Evolutionary conservation across 2,329 filamentous ascomycete genomes (phyloP).

Genomic region (Aspergillus felis): DNA sequence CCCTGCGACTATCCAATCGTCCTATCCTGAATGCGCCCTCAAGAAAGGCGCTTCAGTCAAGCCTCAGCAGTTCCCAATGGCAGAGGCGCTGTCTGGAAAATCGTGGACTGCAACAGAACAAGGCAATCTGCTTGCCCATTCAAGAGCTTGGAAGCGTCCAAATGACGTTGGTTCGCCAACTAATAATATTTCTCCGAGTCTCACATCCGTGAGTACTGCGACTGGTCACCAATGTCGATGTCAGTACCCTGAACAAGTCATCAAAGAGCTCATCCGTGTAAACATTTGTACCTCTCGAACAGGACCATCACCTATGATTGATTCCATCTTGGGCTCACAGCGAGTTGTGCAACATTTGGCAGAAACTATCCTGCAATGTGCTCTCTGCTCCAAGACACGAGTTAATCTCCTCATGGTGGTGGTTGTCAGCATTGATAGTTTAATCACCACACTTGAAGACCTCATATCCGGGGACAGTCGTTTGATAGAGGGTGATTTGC

Average conservation of each 20-base stretch:
- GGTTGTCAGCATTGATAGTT: constrained; percentile 27
- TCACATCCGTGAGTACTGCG: not conserved
- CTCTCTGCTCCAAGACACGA: constrained; percentile 20
- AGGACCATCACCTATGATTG: constrained; percentile 19
- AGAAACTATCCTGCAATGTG: constrained; percentile 28
- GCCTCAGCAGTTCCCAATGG: constrained; percentile 6
- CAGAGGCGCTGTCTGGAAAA: not conserved
- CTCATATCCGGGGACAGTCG: constrained; percentile 14
- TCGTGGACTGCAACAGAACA: not conserved
- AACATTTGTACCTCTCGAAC: constrained; percentile 14
- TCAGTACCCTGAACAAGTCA: constrained; percentile 21
- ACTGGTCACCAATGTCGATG: constrained; percentile 12
- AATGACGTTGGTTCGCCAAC: constrained; percentile 3
- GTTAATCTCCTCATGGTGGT: constrained; percentile 28
- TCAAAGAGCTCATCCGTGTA: constrained; percentile 21
- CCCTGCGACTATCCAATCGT: not conserved
- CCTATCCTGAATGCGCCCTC: constrained; percentile 1
- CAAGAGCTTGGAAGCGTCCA: not conserved
- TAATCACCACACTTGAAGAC: constrained; percentile 23
- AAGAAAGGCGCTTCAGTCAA: constrained; percentile 5
- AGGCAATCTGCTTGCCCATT: not conserved
- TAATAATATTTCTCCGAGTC: not conserved
- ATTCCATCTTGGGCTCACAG: constrained; percentile 24
- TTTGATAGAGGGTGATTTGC: constrained; percentile 10
- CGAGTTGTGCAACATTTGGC: constrained; percentile 24